Evolutionary conservation across 2,329 filamentous ascomycete genomes (phyloP).

Genomic region (Exophiala sideris): DNA sequence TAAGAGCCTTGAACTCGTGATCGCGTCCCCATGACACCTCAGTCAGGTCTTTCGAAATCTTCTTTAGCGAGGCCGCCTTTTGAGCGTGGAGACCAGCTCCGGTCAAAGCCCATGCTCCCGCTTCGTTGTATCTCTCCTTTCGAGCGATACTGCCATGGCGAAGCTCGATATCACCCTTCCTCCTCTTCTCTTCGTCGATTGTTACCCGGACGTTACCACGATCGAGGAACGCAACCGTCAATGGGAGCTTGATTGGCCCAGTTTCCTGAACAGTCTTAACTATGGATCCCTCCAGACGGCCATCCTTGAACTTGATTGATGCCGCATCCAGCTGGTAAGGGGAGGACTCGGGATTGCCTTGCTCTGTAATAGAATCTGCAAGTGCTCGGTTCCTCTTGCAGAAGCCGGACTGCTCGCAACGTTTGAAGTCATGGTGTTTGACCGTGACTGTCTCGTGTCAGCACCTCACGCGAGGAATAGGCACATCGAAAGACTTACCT

Average conservation of each 20-base stretch:
- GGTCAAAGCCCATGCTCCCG: constrained; percentile 79
- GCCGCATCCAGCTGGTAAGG: constrained; percentile 75
- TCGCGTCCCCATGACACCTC: constrained; percentile 74
- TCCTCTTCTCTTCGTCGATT: constrained; percentile 85
- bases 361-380: constrained; percentile 69
- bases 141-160: constrained; percentile 77
- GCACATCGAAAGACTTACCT: constrained; percentile 48
- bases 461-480: background rate
- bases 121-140: constrained; percentile 94
- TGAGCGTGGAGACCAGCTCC: constrained; percentile 69
- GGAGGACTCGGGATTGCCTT: constrained; percentile 67
- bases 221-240: constrained; percentile 83
- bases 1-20: constrained; percentile 73
- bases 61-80: constrained; percentile 66
- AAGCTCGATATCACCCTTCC: constrained; percentile 83
- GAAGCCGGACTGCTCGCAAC: constrained; percentile 91
- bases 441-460: constrained; percentile 62
- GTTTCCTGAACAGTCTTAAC: constrained; percentile 70
- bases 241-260: constrained; percentile 72
- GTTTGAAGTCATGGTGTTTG: constrained; percentile 97
- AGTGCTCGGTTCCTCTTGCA: constrained; percentile 91
- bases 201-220: constrained; percentile 84
- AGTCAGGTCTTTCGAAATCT: constrained; percentile 53
- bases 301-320: constrained; percentile 72
- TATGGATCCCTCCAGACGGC: constrained; percentile 75